Conservation (phyloP, 768 basidiomycete species). For the Mycena alexandri region DNA sequence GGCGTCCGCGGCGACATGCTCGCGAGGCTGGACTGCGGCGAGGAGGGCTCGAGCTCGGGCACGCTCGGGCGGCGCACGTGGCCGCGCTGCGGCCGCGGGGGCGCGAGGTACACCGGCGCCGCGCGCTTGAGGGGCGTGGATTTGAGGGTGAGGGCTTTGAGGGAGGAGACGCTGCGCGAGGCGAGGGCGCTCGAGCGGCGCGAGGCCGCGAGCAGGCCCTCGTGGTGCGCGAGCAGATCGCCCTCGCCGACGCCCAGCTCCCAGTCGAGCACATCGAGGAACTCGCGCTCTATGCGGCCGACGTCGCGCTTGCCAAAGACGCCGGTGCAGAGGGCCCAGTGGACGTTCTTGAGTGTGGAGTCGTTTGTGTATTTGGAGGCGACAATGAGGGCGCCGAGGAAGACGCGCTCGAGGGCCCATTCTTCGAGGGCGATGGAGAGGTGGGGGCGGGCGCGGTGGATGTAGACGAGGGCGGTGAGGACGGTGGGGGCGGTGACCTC, state of each 20-base stretch:
- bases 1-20: slow-evolving; percentile 26
- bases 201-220: not conserved
- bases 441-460: slow-evolving; percentile 26
- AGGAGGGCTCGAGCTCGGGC: slow-evolving; percentile 22
- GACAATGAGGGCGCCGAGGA: slow-evolving; percentile 30
- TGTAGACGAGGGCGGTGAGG: slow-evolving; percentile 20
- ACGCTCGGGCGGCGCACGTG: not conserved
- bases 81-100: not conserved
- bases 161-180: no score
- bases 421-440: slow-evolving; percentile 25
- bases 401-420: slow-evolving; percentile 30
- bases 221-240: slow-evolving; percentile 18
- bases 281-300: slow-evolving; percentile 27
- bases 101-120: not conserved
- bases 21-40: slow-evolving; percentile 7
- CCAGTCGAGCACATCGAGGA: slow-evolving; percentile 31
- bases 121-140: no score
- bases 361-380: slow-evolving; percentile 32
- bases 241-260: slow-evolving; percentile 24
- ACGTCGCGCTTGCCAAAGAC: slow-evolving; percentile 29
- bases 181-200: not conserved
- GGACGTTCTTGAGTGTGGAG: slow-evolving; percentile 26
- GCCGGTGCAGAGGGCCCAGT: slow-evolving; percentile 31
- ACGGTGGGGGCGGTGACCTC: slow-evolving; percentile 29
- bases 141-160: no score